Evolutionary conservation across 108 stramenopile genomes (phyloP).

Genomic region (Stephanodiscus triporus): DNA sequence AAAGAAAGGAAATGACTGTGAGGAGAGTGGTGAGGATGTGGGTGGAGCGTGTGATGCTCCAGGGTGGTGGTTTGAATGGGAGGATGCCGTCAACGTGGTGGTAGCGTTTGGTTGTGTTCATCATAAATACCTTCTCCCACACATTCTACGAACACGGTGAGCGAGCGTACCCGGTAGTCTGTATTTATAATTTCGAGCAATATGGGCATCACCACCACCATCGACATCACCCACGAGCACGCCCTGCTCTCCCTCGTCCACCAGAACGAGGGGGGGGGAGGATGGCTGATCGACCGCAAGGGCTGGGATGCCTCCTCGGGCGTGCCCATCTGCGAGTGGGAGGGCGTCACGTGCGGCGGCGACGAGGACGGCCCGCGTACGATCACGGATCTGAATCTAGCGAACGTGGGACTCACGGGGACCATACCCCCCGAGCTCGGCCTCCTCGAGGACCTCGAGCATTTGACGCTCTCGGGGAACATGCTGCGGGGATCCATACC

Average conservation of each 20-base stretch:
- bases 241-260: slow-evolving; percentile 36
- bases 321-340: slow-evolving; percentile 50
- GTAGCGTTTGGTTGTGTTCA: too few relatives aligned
- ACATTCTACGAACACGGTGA: too few relatives aligned
- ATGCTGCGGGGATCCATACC: slow-evolving; percentile 49
- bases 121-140: too few relatives aligned
- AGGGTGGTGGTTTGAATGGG: too few relatives aligned
- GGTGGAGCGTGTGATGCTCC: too few relatives aligned
- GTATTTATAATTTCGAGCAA: too few relatives aligned
- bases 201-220: too few relatives aligned
- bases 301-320: slow-evolving; percentile 15
- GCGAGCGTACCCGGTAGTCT: too few relatives aligned
- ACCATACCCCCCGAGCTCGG: slow-evolving; percentile 39
- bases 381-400: slow-evolving; percentile 29
- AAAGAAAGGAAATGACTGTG: too few relatives aligned
- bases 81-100: too few relatives aligned
- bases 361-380: background rate
- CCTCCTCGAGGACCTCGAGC: slow-evolving; percentile 24
- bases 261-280: slow-evolving; percentile 19
- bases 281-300: slow-evolving; percentile 16
- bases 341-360: slow-evolving; percentile 46
- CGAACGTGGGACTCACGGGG: slow-evolving; percentile 41
- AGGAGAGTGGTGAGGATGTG: too few relatives aligned
- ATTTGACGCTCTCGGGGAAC: slow-evolving; percentile 41
- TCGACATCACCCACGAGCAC: slow-evolving; percentile 5